Base-by-base conservation (phyloP, 176 grass and related monocot species). In the Secale cereale region DNA sequence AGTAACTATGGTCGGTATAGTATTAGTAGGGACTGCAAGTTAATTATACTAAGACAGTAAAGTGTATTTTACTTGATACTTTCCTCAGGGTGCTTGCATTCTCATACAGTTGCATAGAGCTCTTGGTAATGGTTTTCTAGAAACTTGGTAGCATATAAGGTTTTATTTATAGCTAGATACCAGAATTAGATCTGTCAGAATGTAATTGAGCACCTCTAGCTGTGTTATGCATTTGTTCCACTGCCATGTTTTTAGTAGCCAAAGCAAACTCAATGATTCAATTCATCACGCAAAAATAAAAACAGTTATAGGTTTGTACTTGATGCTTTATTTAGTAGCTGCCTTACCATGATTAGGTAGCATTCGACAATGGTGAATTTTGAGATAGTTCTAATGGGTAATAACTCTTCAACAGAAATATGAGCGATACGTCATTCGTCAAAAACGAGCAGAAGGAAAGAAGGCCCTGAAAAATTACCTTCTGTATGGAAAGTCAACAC, bases 401-500 rank as follows among this genome's bases (percentile, higher is more conserved):
- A 7, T 86, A 81, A 60, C 43, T 65, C 87, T 62, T 85, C 20
- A 64, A 85, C 89, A 98, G 95, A 93, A 81, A 74, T 93, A 93
- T 27, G 87, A 92, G 63, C 89, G 87, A 71, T 95, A 98, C 40
- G 85, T 86, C 33, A 83, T 89, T 85, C 89, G 89, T 22, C 87
- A 93, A 82, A 95, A 88, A 65, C 88, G 93, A 72, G 95, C 93
- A 78, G 93, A 95, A 90, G 85, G 65, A 65, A 95, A 95, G 66
- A 98, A 95, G 78, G 93, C 91, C 35, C 86, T 98, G 59, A 95
- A 98, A 85, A 81, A 95, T 75, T 93, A 92, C 90, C 91, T 98
- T 90, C 85, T 92, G 8, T 82, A 64, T 70, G 93, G 93, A 86
- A 98, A 98, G 84, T 8, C 91, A 30, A 88, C 89, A 19, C 85